Conservation (phyloP, 441 rosid species). For the Adansonia grandidieri region DNA sequence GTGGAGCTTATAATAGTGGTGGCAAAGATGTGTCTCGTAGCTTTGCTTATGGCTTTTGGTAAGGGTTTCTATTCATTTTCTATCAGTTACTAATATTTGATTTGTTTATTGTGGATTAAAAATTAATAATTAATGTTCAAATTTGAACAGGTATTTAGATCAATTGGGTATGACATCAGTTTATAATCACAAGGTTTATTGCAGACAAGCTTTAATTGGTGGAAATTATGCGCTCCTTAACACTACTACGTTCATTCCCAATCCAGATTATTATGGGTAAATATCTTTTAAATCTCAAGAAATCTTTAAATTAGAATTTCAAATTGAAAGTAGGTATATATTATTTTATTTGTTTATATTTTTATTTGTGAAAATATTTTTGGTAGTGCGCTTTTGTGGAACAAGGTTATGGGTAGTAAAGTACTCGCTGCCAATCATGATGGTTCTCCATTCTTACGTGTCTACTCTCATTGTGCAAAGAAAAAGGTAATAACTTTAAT, state of each 20-base stretch:
- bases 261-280: not conserved
- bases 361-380: not conserved
- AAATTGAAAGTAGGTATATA: no score
- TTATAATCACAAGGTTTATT: no score
- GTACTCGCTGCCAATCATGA: constrained; percentile 43
- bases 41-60: no score
- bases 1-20: no score
- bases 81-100: not conserved
- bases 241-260: not conserved
- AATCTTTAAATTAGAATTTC: no score
- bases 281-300: no score
- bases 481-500: constrained; percentile 32
- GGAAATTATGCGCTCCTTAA: not conserved
- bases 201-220: constrained; percentile 45
- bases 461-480: constrained; percentile 61
- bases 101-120: not conserved
- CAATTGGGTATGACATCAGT: no score
- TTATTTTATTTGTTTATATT: no score
- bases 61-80: not conserved
- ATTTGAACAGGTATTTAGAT: no score
- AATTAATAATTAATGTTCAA: not conserved
- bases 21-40: no score
- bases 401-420: constrained; percentile 58
- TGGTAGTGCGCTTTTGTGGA: constrained; percentile 65
- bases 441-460: constrained; percentile 46